A percentile compares a stretch with the other conserved stretches of the same genome.
Conservation (phyloP, 805 yeast species). For the Ogataea naganishii region DNA sequence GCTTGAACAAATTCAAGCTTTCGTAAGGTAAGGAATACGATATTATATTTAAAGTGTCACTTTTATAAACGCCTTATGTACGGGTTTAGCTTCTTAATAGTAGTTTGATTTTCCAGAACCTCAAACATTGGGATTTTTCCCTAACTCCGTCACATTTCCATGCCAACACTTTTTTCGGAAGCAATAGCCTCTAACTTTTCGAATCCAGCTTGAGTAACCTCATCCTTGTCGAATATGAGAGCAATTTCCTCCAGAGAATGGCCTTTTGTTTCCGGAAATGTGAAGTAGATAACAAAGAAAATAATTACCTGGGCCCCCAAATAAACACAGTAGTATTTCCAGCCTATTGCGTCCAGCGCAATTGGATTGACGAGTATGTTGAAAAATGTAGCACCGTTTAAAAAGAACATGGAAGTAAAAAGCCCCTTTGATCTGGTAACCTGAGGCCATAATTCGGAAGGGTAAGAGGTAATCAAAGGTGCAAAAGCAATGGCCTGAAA, state of each 20-base stretch:
- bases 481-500: slow-evolving; percentile 31
- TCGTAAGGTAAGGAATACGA: no score
- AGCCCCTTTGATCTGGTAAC: slow-evolving; percentile 20
- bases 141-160: no score
- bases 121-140: no score
- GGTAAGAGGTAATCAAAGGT: slow-evolving; percentile 34
- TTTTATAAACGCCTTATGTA: no score
- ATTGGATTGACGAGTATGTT: slow-evolving; percentile 14
- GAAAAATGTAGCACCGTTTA: slow-evolving; percentile 5
- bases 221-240: slow-evolving; percentile 40
- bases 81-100: no score
- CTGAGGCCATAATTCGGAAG: slow-evolving; percentile 29
- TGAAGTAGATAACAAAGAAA: slow-evolving; percentile 23
- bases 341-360: slow-evolving; percentile 25
- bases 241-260: slow-evolving; percentile 52
- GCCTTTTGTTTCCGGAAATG: slow-evolving; percentile 60
- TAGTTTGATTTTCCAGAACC: no score
- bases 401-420: slow-evolving; percentile 1
- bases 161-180: no score
- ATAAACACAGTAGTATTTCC: slow-evolving; percentile 24
- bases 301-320: slow-evolving; percentile 3
- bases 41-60: no score
- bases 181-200: slow-evolving; percentile 2
- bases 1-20: no score
- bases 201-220: slow-evolving; percentile 8